These are phyloP conservation scores for Fusarium sp. DNA, from an alignment of 2,329 filamentous ascomycete species.

Conservation along the genomic window DNA sequence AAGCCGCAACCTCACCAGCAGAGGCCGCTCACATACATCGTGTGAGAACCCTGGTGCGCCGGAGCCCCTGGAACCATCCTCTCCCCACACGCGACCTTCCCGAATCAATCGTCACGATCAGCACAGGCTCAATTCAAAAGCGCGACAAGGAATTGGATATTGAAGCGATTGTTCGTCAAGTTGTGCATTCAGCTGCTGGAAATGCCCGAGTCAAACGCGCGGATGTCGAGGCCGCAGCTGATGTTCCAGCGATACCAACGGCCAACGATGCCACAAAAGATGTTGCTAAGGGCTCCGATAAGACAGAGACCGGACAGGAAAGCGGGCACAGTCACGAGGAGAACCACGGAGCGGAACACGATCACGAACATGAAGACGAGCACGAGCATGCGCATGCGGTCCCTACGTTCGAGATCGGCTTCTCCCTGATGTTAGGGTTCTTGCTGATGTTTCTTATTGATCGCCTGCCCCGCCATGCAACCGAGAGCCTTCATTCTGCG, in stretches of 20 bases:
- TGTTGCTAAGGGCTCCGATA: slow-evolving; percentile 15
- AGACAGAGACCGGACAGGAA: slow-evolving; percentile 26
- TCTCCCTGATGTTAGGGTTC: slow-evolving; percentile 89
- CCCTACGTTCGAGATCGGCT: slow-evolving; percentile 82
- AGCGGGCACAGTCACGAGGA: slow-evolving; percentile 50
- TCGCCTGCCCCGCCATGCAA: slow-evolving; percentile 79
- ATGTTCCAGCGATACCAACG: slow-evolving; percentile 31
- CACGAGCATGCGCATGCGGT: slow-evolving; percentile 53
- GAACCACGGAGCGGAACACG: slow-evolving; percentile 45
- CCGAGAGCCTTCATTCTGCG: slow-evolving; percentile 71
- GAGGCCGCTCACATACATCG: slow-evolving; percentile 55
- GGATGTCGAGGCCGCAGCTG: slow-evolving; percentile 27
- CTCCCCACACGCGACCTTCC: slow-evolving; percentile 43
- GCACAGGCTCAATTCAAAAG: slow-evolving; percentile 20
- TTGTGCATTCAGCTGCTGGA: slow-evolving; percentile 12
- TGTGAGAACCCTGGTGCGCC: slow-evolving; percentile 48
- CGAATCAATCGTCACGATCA: slow-evolving; percentile 39
- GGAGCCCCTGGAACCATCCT: slow-evolving; percentile 49
- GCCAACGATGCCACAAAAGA: slow-evolving; percentile 20
- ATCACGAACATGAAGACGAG: slow-evolving; percentile 49
- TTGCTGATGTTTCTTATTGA: slow-evolving; percentile 98
- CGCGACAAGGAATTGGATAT: slow-evolving; percentile 16
- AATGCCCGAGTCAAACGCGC: slow-evolving; percentile 23
- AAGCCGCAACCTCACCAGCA: slow-evolving; percentile 79
- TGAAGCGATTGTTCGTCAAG: slow-evolving; percentile 32